Base-by-base conservation (phyloP, 495 filamentous ascomycete species). In the Penicillium steckii region DNA sequence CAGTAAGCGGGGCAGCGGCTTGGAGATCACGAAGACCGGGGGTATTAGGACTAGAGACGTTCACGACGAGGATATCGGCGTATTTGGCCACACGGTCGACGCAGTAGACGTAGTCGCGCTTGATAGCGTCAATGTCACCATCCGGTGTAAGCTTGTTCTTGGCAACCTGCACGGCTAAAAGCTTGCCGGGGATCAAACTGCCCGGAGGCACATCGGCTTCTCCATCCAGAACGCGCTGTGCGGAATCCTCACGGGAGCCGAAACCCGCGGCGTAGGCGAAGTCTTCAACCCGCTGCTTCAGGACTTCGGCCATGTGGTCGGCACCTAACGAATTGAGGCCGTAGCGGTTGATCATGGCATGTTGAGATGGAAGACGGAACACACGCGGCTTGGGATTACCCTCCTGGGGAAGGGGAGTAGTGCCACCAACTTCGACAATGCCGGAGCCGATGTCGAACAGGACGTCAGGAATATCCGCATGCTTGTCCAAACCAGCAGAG, bases 21-120 rank as follows among this genome's bases (percentile, higher is more conserved):
- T 98, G 94, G 29, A 97, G 76, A 32, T 85, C 83, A 12, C 94
- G 81, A 17, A 98, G 78, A 1, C 94, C 92, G 0, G 93, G 92
- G 0, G 93, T 96, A 69, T 98, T 98, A 5, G 94, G 94, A 55
- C 89, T 93, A 54, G 91, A 96, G 7, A 97, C 94, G 61, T 97
- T 98, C 53, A 98, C 94, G 4, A 96, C 91, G 4, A 98, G 71
- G 26, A 98, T 89, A 61, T 98, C 94, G 3, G 94, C 91, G 61
- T 95, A 98, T 33, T 75, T 81, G 2, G 83, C 94, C 7, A 98
- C 73, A 29, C 83, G 80, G 47, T 90, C 72, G 0, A 96, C 90
- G 59, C 93, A 96, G 61, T 84, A 86, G 17, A 91, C 85, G 60
- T 97, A 96, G 74, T 97, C 94, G 23, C 72, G 68, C 59, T 81